These are phyloP conservation scores for Marsdenia floribunda DNA, from an alignment of 257 asterid genomes.

Conservation along the genomic window DNA sequence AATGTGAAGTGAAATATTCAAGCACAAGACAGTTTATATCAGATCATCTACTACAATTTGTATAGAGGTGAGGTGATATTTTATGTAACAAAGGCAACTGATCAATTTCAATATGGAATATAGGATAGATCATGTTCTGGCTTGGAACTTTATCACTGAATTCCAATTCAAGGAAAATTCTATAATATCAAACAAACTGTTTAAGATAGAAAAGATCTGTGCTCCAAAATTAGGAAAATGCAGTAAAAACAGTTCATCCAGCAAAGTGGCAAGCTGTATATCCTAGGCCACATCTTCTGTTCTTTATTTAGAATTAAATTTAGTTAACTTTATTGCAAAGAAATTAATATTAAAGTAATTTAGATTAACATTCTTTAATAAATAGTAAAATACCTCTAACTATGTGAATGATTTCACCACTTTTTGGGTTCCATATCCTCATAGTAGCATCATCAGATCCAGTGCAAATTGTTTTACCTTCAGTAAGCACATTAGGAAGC, in stretches of 20 bases:
- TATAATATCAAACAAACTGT: neutral
- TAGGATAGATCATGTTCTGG: too few relatives aligned
- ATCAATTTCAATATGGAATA: too few relatives aligned
- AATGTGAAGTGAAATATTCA: neutral
- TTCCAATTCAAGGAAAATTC: neutral
- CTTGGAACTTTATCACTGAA: neutral
- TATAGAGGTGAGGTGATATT: neutral
- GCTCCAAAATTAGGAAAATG: neutral
- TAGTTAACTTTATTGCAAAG: neutral
- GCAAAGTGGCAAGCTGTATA: neutral
- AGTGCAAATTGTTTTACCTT: conserved; percentile 72
- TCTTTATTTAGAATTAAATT: neutral
- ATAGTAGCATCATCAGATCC: conserved; percentile 92
- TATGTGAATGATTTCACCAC: conserved; percentile 56
- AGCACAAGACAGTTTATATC: neutral
- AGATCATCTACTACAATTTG: neutral
- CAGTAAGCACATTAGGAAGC: conserved; percentile 7
- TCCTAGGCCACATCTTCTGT: neutral
- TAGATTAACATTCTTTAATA: neutral
- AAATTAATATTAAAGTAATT: neutral
- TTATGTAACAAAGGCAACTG: neutral
- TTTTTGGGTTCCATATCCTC: conserved; percentile 83
- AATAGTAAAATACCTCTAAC: conserved; percentile 52
- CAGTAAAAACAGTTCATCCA: neutral
- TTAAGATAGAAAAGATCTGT: neutral